phyloP scores from a whole-genome alignment of 176 grass and related monocot genomes.

The Neostapfia colusana region DNA sequence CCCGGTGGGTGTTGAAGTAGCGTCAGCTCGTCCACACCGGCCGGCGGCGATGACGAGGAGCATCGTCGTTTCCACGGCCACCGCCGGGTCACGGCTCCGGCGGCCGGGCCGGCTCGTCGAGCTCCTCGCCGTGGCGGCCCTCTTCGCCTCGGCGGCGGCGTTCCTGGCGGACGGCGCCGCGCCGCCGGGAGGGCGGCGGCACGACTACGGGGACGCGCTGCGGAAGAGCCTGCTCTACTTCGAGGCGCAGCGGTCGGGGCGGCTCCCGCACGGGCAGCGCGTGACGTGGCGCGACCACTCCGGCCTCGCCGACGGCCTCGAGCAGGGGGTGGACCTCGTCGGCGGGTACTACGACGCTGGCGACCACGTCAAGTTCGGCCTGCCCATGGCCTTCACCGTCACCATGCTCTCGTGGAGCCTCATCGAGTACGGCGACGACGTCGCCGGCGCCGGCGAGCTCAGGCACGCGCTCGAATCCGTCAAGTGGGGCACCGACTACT shows the following conservation, averaged over 20 bases:
- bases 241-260: constrained; percentile 90
- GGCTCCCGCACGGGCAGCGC: constrained; percentile 77
- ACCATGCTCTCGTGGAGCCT: constrained; percentile 80
- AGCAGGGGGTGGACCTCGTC: constrained; percentile 91
- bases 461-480: constrained; percentile 56
- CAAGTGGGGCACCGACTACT: constrained; percentile 95
- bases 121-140: no score
- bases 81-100: no score
- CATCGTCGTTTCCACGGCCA: no score
- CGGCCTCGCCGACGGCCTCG: constrained; percentile 87
- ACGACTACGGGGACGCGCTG: constrained; percentile 73
- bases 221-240: constrained; percentile 94
- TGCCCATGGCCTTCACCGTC: constrained; percentile 90
- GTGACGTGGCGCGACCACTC: constrained; percentile 85
- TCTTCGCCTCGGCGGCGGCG: background rate
- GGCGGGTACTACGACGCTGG: constrained; percentile 92
- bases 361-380: constrained; percentile 91
- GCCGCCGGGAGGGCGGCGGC: background rate
- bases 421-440: constrained; percentile 67
- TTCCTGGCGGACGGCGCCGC: background rate
- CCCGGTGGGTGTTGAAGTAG: no score
- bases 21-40: no score
- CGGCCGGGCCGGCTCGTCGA: no score
- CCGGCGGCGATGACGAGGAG: no score
- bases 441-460: constrained; percentile 63